Evolutionary conservation across 495 filamentous ascomycete species (phyloP), one percentile per base, ranked within the genome.

Genomic region (Penicillium parvum): DNA sequence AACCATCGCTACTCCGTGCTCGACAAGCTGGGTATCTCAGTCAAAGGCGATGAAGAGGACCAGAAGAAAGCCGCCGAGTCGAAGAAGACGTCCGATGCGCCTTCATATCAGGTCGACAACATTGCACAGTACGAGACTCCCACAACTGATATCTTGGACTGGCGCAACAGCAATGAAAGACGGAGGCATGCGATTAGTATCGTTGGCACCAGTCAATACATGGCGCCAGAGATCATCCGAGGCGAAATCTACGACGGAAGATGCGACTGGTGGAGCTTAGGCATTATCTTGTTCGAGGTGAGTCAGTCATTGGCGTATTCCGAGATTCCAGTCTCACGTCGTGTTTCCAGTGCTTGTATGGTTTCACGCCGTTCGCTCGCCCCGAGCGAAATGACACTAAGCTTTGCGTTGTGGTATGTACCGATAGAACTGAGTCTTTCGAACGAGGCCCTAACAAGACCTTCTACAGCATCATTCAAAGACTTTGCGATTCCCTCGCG

Each of bases 221-320:
- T 95, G 91, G 91, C 91, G 1, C 91, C 91, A 3, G 91, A 96
- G 65, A 85, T 97, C 20, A 82, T 96, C 43, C 72, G 81, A 45
- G 91, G 88, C 14, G 76, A 89, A 36, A 64, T 73, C 19, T 96
- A 97, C 58, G 91, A 97, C 70, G 91, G 84, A 17, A 71, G 91
- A 45, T 96, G 91, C 63, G 91, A 96, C 66, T 97, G 81, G 87
- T 97, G 89, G 91, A 96, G 90, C 63, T 76, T 95, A 45, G 91
- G 88, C 19, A 78, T 96, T 38, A 96, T 97, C 54, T 60, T 96
- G 25, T 97, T 85, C 47, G 90, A 97, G 66, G 82, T 82, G 47
- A 52, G 63, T 56, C 14, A 14, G 6, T 16, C 19, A 5, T 12
- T 15, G 20, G 21, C 16, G 15, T 5, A 39, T 5, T 22, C 29